phyloP scores from a whole-genome alignment of 306 rosid genomes.

The Cicer chorassanicum region DNA sequence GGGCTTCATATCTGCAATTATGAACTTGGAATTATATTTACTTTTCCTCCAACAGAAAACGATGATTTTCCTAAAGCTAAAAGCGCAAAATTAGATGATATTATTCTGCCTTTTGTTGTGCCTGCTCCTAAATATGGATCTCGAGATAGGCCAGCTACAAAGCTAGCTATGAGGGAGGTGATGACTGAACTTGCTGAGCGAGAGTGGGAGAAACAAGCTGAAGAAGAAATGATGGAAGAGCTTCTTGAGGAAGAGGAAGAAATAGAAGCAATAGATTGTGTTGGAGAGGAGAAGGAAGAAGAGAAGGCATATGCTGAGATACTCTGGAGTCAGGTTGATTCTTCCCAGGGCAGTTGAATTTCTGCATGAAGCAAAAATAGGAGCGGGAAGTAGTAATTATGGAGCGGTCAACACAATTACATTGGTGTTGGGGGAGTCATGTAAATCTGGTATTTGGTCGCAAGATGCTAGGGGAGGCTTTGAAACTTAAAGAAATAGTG shows the following conservation, averaged over 20 bases:
- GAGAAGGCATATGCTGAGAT: conserved; percentile 74
- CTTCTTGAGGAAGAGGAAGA: conserved; percentile 66
- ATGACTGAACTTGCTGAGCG: conserved; percentile 56
- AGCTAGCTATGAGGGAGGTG: conserved; percentile 76
- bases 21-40: conserved; percentile 82
- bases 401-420: conserved; percentile 2
- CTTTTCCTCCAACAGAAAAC: conserved; percentile 61
- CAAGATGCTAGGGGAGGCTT: conserved; percentile 28
- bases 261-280: conserved; percentile 52
- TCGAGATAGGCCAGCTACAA: conserved; percentile 77
- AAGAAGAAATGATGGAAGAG: conserved; percentile 66
- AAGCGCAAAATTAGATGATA: conserved; percentile 57
- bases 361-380: conserved; percentile 36
- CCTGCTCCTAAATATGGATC: conserved; percentile 81
- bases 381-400: conserved; percentile 29
- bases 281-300: conserved; percentile 74
- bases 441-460: neutral
- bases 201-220: conserved; percentile 49
- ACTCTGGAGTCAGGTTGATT: conserved; percentile 76
- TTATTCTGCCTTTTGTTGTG: conserved; percentile 72
- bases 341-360: conserved; percentile 53
- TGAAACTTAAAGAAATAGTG: conserved; percentile 6
- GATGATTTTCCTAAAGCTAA: conserved; percentile 35
- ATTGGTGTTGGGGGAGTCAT: conserved; percentile 6
- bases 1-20: conserved; percentile 84